Conservation (phyloP, 208 protist species). For the Trypanosoma melophagium region DNA sequence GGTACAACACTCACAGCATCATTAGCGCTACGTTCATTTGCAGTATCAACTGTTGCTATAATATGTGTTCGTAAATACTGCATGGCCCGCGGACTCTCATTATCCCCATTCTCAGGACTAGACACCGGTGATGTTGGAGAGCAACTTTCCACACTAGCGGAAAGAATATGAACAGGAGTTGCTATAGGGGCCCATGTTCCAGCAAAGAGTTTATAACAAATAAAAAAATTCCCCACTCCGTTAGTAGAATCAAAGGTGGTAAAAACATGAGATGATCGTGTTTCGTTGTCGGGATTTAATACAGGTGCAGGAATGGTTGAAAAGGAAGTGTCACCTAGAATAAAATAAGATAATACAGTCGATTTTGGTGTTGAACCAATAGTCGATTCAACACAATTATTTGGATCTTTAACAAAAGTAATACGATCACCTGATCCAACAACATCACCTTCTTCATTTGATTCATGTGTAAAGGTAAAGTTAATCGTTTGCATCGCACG, state of each 20-base stretch:
- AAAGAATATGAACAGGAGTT: slow-evolving; percentile 43
- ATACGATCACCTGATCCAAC: slow-evolving; percentile 57
- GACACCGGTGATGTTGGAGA: slow-evolving; percentile 8
- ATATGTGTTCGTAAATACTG: slow-evolving; percentile 75
- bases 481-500: slow-evolving; percentile 67
- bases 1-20: slow-evolving; percentile 72
- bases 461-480: slow-evolving; percentile 65
- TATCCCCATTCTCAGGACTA: slow-evolving; percentile 37
- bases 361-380: slow-evolving; percentile 43
- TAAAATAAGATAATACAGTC: slow-evolving; percentile 52
- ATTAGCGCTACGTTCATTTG: background rate
- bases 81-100: slow-evolving; percentile 58
- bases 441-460: slow-evolving; percentile 51
- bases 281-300: slow-evolving; percentile 28
- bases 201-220: slow-evolving; percentile 73
- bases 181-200: slow-evolving; percentile 84
- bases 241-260: slow-evolving; percentile 48
- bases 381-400: slow-evolving; percentile 64
- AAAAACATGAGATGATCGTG: slow-evolving; percentile 36
- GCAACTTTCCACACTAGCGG: slow-evolving; percentile 40
- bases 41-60: slow-evolving; percentile 25
- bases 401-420: slow-evolving; percentile 57
- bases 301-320: slow-evolving; percentile 57
- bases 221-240: slow-evolving; percentile 41
- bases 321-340: slow-evolving; percentile 67